These are phyloP conservation scores for Elongisporangium senticosum DNA, from an alignment of 352 stramenopile genomes.

Conservation along the genomic window DNA sequence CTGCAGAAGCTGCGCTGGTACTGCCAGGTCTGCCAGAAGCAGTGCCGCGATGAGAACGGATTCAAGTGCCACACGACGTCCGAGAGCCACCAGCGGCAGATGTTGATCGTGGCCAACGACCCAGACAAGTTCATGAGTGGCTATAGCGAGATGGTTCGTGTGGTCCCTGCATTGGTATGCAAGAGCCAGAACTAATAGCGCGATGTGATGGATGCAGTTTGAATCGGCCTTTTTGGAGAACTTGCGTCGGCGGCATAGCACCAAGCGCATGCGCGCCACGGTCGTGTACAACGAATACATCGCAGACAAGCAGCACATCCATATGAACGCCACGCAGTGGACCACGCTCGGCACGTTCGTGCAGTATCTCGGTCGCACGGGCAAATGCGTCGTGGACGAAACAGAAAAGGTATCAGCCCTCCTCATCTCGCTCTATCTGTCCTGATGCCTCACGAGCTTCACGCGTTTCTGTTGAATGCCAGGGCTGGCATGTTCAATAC, in stretches of 20 bases:
- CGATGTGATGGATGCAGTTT: slow-evolving; percentile 92
- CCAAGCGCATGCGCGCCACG: slow-evolving; percentile 95
- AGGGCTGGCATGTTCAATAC: slow-evolving; percentile 96
- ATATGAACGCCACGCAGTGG: slow-evolving; percentile 99
- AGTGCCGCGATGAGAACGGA: slow-evolving; percentile 99
- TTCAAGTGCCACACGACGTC: slow-evolving; percentile 99
- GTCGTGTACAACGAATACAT: slow-evolving; percentile 99
- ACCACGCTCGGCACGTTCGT: slow-evolving; percentile 96
- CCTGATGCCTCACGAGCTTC: slow-evolving; percentile 2
- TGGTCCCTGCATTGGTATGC: neutral
- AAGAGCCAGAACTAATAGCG: no score
- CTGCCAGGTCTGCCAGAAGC: slow-evolving; percentile 99
- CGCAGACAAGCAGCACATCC: slow-evolving; percentile 97
- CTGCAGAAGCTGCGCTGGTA: slow-evolving; percentile 99
- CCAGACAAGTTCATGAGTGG: slow-evolving; percentile 92
- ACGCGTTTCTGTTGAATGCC: neutral
- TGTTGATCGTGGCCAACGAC: slow-evolving; percentile 97
- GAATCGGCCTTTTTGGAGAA: slow-evolving; percentile 95
- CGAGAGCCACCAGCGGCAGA: slow-evolving; percentile 97
- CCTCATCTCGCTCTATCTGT: neutral
- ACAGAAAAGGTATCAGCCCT: slow-evolving; percentile 86
- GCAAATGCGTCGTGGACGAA: slow-evolving; percentile 96
- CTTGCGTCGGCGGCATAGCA: slow-evolving; percentile 91
- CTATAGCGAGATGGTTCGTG: slow-evolving; percentile 68
- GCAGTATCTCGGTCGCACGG: slow-evolving; percentile 97